A percentile compares a stretch with the other conserved stretches of the same genome.
These are phyloP conservation scores for Flaveria ramosissima DNA, from an alignment of 129 eudicot genomes.

Conservation along the genomic window DNA sequence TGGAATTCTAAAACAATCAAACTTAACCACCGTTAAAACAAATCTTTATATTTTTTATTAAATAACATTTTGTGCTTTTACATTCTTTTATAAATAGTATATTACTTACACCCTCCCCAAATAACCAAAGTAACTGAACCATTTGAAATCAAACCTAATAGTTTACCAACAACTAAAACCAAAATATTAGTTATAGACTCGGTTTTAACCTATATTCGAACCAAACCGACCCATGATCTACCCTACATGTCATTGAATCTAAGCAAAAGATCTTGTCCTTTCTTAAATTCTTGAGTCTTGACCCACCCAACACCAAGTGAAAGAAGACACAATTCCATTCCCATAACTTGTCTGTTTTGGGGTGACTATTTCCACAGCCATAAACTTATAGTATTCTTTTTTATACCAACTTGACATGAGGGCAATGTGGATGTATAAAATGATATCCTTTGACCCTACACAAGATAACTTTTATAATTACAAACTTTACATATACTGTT, in stretches of 20 bases:
- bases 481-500: slow-evolving; percentile 22
- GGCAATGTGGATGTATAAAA: slow-evolving; percentile 31
- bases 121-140: background rate
- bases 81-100: no score
- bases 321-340: slow-evolving; percentile 24
- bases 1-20: no score
- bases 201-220: background rate
- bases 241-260: slow-evolving; percentile 22
- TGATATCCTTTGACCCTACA: slow-evolving; percentile 36
- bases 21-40: background rate
- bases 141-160: background rate
- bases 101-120: background rate
- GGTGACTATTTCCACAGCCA: slow-evolving; percentile 27
- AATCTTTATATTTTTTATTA: no score
- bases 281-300: slow-evolving; percentile 14
- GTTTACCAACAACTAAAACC: background rate
- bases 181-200: background rate
- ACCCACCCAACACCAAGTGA: slow-evolving; percentile 20
- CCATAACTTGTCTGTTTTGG: slow-evolving; percentile 36
- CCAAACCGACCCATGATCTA: background rate
- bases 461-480: slow-evolving; percentile 40
- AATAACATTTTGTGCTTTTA: no score
- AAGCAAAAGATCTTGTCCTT: slow-evolving; percentile 24
- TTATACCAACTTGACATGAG: slow-evolving; percentile 37
- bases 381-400: slow-evolving; percentile 23